A percentile compares a stretch with the other conserved stretches of the same genome.
These are phyloP conservation scores for Mucor indicus DNA, from an alignment of 371 early-diverging fungal genomes.

Conservation along the genomic window DNA sequence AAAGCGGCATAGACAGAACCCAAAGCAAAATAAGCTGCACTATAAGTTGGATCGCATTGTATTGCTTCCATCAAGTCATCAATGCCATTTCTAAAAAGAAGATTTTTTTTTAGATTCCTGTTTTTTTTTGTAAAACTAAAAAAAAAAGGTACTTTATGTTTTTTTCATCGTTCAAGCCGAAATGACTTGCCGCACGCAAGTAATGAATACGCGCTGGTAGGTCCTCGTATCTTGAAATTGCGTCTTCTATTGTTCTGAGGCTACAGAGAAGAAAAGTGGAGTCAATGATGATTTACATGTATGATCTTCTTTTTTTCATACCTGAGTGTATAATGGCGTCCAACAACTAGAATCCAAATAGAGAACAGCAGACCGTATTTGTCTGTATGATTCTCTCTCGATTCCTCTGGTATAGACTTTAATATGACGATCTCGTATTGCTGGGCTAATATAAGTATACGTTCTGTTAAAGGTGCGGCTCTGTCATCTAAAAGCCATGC, in stretches of 20 bases:
- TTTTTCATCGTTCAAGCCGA: too few relatives aligned
- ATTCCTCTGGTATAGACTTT: constrained; percentile 45
- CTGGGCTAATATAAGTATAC: constrained; percentile 17
- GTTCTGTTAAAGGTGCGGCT: constrained; percentile 64
- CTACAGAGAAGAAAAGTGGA: too few relatives aligned
- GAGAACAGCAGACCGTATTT: constrained; percentile 47
- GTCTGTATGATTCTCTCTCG: constrained; percentile 47
- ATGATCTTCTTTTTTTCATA: too few relatives aligned
- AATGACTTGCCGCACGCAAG: constrained; percentile 62
- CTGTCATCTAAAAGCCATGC: constrained; percentile 70
- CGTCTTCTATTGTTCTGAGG: too few relatives aligned
- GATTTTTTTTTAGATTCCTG: too few relatives aligned
- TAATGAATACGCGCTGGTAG: constrained; percentile 58
- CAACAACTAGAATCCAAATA: constrained; percentile 63
- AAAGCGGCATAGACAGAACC: constrained; percentile 55
- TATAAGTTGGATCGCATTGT: constrained; percentile 46
- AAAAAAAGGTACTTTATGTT: too few relatives aligned
- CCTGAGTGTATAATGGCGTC: constrained; percentile 64
- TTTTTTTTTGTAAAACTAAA: too few relatives aligned
- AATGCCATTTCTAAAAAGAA: constrained; percentile 39
- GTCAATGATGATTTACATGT: too few relatives aligned
- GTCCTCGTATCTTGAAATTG: constrained; percentile 55
- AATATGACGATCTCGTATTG: constrained; percentile 28
- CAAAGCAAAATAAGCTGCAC: constrained; percentile 54
- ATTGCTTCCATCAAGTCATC: constrained; percentile 60